Percentiles rank a stretch among this genome's conserved stretches.
phyloP scores from a whole-genome alignment of 345 rosid species.

The Geranium brycei region DNA sequence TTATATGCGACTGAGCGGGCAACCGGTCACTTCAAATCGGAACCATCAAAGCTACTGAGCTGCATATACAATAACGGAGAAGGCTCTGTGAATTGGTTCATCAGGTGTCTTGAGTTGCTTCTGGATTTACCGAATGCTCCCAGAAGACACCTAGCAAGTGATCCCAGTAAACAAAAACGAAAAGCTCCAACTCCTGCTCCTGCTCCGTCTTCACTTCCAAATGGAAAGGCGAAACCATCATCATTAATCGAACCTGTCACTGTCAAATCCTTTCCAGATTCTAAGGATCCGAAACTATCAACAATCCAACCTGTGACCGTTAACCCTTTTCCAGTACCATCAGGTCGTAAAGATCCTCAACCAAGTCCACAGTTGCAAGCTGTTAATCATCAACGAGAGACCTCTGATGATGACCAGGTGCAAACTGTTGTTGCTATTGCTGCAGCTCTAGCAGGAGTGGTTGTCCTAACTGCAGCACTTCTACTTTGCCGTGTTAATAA shows the following conservation, averaged over 20 bases:
- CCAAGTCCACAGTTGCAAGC: slow-evolving; percentile 8
- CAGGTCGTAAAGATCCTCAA: slow-evolving; percentile 11
- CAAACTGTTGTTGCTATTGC: slow-evolving; percentile 36
- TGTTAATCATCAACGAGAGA: slow-evolving; percentile 8
- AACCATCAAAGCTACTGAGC: background rate
- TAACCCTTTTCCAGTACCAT: background rate
- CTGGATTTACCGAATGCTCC: background rate
- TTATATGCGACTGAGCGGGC: background rate
- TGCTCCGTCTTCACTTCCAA: background rate
- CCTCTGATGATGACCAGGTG: slow-evolving; percentile 11
- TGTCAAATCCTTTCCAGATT: background rate
- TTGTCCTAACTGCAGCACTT: slow-evolving; percentile 39
- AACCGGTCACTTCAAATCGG: background rate
- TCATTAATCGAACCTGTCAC: background rate
- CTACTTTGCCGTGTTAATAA: slow-evolving; percentile 40
- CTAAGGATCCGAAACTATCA: background rate
- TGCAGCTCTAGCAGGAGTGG: slow-evolving; percentile 43
- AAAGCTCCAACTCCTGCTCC: background rate
- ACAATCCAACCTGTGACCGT: background rate
- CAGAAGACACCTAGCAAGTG: background rate
- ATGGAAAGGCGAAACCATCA: background rate
- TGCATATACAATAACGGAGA: background rate
- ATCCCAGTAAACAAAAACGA: background rate
- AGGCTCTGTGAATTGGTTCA: background rate
- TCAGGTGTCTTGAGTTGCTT: background rate